Evolutionary conservation across 352 stramenopile species (phyloP).

Genomic region (Phytophthora capsici): DNA sequence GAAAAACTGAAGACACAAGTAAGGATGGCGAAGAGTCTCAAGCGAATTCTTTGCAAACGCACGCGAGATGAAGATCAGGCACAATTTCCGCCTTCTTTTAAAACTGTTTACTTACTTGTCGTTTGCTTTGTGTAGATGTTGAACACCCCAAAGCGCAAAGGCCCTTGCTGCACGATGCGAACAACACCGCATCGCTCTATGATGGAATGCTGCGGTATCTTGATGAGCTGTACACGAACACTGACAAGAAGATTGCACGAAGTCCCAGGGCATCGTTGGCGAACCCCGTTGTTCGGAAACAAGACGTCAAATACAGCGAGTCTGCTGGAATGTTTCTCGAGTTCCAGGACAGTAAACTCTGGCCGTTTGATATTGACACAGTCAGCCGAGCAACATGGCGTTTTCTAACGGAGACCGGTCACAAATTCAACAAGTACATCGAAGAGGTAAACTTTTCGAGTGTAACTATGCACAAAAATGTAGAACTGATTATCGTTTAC

Average conservation of each 20-base stretch:
- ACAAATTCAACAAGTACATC: conserved; percentile 37
- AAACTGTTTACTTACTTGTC: not conserved
- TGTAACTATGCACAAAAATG: not conserved
- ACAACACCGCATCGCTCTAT: not conserved
- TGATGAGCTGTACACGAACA: conserved; percentile 13
- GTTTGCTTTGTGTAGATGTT: not conserved
- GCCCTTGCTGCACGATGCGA: not conserved
- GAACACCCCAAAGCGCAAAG: conserved; percentile 14
- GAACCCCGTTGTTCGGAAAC: conserved; percentile 15
- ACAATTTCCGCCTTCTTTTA: not conserved
- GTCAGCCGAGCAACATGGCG: conserved; percentile 29
- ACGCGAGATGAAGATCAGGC: conserved; percentile 18
- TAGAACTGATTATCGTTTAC: too few relatives aligned
- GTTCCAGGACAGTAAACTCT: conserved; percentile 36
- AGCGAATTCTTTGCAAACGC: conserved; percentile 40
- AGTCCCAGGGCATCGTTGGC: conserved; percentile 2
- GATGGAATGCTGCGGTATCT: conserved; percentile 20
- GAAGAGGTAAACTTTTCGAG: conserved; percentile 14
- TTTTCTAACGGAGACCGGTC: conserved; percentile 26
- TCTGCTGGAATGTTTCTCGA: conserved; percentile 38
- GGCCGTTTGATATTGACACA: conserved; percentile 30
- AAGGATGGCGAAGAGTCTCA: conserved; percentile 43
- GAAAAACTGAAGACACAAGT: conserved; percentile 49
- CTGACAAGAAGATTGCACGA: not conserved
- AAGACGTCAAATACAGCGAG: conserved; percentile 29